Evolutionary conservation across 192 early-diverging fungal species (phyloP).

Genomic region (Kickxella alabastrina): DNA sequence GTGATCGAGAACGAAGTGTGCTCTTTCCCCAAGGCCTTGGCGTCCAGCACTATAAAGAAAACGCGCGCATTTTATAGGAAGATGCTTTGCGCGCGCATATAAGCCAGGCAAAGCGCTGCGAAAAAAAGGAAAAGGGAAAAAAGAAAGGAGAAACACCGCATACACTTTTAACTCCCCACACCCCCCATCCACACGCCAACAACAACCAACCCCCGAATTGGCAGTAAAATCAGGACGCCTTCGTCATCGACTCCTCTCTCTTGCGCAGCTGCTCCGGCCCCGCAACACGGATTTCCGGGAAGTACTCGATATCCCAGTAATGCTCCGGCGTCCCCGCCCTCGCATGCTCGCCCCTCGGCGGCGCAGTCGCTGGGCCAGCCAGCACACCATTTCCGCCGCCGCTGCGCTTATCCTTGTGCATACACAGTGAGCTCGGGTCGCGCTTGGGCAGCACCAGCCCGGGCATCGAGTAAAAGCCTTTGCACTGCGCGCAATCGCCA

Average conservation of each 20-base stretch:
- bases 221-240: background rate
- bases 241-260: constrained; percentile 1
- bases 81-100: too few species aligned
- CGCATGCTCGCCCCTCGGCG: constrained; percentile 17
- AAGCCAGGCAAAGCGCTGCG: too few species aligned
- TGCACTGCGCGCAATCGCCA: constrained; percentile 35
- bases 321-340: constrained; percentile 38
- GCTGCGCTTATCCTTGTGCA: constrained; percentile 7
- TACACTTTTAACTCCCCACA: too few species aligned
- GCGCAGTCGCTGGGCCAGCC: background rate
- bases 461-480: constrained; percentile 34
- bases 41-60: too few species aligned
- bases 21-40: too few species aligned
- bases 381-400: background rate
- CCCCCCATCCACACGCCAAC: too few species aligned
- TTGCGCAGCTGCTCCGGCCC: constrained; percentile 39
- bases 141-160: too few species aligned
- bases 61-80: too few species aligned
- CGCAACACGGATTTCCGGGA: constrained; percentile 35
- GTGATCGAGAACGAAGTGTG: too few species aligned
- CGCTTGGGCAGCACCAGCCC: constrained; percentile 43
- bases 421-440: constrained; percentile 27
- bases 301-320: constrained; percentile 49
- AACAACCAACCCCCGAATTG: too few species aligned
- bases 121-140: too few species aligned